Conservation (phyloP, 1,284 basidiomycete species). For the Anthracocystis panici-leucophaei region DNA sequence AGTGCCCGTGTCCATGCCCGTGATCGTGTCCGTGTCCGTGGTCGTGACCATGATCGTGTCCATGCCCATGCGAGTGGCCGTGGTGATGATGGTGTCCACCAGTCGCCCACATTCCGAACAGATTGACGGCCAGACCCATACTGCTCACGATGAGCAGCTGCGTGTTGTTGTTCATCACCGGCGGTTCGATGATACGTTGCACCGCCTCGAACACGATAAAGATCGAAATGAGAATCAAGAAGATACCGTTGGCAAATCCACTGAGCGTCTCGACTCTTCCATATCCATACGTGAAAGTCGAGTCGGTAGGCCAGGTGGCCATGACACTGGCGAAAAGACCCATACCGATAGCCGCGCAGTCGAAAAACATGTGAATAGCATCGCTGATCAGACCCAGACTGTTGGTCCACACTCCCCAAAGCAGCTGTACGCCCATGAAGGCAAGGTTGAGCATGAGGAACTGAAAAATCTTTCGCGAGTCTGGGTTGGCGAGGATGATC, state of each 20-base stretch:
- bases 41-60: slow-evolving; percentile 58
- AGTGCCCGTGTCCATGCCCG: slow-evolving; percentile 74
- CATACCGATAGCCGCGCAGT: slow-evolving; percentile 96
- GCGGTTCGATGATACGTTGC: slow-evolving; percentile 93
- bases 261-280: slow-evolving; percentile 98
- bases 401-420: slow-evolving; percentile 91
- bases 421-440: slow-evolving; percentile 82
- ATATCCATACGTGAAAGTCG: slow-evolving; percentile 95
- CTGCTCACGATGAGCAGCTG: slow-evolving; percentile 90
- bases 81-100: slow-evolving; percentile 72
- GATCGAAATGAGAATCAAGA: slow-evolving; percentile 93
- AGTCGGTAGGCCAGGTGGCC: slow-evolving; percentile 96
- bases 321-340: slow-evolving; percentile 96
- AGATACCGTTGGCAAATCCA: slow-evolving; percentile 97
- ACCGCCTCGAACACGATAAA: slow-evolving; percentile 99
- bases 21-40: slow-evolving; percentile 80
- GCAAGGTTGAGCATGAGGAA: slow-evolving; percentile 93
- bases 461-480: slow-evolving; percentile 95
- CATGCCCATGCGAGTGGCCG: slow-evolving; percentile 64
- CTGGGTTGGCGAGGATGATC: slow-evolving; percentile 87
- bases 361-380: slow-evolving; percentile 99
- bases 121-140: slow-evolving; percentile 89
- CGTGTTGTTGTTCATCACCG: slow-evolving; percentile 92
- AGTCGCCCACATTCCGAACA: slow-evolving; percentile 99
- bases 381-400: slow-evolving; percentile 96